Conservation (phyloP, 106 monocot species). For the Dendrobium catenatum region DNA sequence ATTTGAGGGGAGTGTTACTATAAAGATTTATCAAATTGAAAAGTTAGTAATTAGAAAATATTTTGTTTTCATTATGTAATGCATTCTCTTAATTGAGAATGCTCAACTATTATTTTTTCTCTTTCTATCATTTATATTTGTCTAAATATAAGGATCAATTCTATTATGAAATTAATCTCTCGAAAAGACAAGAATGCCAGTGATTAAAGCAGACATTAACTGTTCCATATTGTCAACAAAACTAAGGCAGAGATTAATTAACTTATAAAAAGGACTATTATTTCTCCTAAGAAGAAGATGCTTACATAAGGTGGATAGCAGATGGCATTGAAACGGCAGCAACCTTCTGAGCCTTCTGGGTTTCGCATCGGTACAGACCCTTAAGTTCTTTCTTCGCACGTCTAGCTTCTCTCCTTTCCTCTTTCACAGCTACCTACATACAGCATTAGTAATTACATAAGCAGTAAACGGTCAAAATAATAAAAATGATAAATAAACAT, state of each 20-base stretch:
- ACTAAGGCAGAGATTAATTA: background rate
- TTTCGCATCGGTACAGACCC: conserved; percentile 70
- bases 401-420: conserved; percentile 82
- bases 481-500: background rate
- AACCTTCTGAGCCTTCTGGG: conserved; percentile 68
- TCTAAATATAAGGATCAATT: no score
- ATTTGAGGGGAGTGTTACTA: background rate
- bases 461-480: background rate
- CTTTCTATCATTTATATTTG: no score
- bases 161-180: no score
- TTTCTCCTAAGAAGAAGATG: background rate
- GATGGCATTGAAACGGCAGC: conserved; percentile 79
- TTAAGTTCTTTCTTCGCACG: conserved; percentile 78
- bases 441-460: background rate
- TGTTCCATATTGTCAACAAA: background rate
- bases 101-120: no score
- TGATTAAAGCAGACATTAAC: background rate
- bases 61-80: no score
- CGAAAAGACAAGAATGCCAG: no score
- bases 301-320: conserved; percentile 77
- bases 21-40: background rate
- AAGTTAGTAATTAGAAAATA: no score
- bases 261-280: background rate
- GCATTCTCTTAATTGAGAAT: no score
- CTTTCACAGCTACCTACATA: conserved; percentile 63